These are phyloP conservation scores for Fusarium marasasianum DNA, from an alignment of 2,329 filamentous ascomycete genomes.

Conservation along the genomic window DNA sequence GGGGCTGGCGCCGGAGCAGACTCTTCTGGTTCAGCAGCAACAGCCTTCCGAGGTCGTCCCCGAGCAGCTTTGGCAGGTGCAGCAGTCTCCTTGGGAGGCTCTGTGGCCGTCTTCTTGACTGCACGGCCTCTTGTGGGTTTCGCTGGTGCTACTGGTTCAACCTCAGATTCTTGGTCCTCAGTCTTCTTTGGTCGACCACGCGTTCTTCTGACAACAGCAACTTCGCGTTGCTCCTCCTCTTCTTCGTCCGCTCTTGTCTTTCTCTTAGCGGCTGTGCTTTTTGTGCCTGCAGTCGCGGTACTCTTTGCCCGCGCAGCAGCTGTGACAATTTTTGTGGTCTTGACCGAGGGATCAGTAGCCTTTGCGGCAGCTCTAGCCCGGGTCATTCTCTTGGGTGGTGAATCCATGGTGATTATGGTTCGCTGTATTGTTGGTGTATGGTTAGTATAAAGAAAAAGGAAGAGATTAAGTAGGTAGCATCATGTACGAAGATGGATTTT, in stretches of 20 bases:
- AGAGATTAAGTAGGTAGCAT: slow-evolving; percentile 39
- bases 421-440: slow-evolving; percentile 18
- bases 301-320: slow-evolving; percentile 60
- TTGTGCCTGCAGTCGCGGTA: slow-evolving; percentile 46
- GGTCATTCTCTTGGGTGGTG: slow-evolving; percentile 68
- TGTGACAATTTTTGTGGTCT: slow-evolving; percentile 58
- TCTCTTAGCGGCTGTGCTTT: slow-evolving; percentile 52
- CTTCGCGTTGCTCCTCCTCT: slow-evolving; percentile 51
- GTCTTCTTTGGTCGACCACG: slow-evolving; percentile 57
- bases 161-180: slow-evolving; percentile 37
- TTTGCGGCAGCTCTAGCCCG: slow-evolving; percentile 59
- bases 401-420: slow-evolving; percentile 58
- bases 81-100: slow-evolving; percentile 36
- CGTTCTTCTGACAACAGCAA: slow-evolving; percentile 50
- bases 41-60: slow-evolving; percentile 56
- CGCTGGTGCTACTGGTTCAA: slow-evolving; percentile 31
- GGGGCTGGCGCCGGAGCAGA: slow-evolving; percentile 43
- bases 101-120: slow-evolving; percentile 41
- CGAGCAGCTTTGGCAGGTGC: slow-evolving; percentile 51
- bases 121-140: slow-evolving; percentile 45
- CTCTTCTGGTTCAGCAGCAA: slow-evolving; percentile 36
- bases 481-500: slow-evolving; percentile 32
- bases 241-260: slow-evolving; percentile 66
- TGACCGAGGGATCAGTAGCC: slow-evolving; percentile 49
- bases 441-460: slow-evolving; percentile 40